Conservation (phyloP, 176 grass and related monocot genomes). For the Dendrocalamus sinicus region DNA sequence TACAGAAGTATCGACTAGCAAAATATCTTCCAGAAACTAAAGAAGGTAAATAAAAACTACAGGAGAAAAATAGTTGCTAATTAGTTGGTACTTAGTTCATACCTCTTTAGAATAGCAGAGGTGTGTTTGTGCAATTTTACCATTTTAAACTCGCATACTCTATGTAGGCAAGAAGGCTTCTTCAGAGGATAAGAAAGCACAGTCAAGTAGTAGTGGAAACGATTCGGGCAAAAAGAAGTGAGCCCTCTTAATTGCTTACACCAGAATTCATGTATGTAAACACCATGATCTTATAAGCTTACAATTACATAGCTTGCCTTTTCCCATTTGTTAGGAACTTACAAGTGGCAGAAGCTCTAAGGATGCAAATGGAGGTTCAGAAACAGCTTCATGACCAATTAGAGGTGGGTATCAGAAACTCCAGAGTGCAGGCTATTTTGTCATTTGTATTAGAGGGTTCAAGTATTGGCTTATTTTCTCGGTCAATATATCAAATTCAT, state of each 20-base stretch:
- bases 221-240: constrained; percentile 62
- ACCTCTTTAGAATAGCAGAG: background rate
- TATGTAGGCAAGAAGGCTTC: constrained; percentile 68
- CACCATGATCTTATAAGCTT: background rate
- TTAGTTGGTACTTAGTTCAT: background rate
- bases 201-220: constrained; percentile 39
- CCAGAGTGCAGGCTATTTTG: background rate
- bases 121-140: background rate
- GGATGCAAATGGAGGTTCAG: constrained; percentile 97
- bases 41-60: constrained; percentile 64
- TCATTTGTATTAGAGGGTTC: background rate
- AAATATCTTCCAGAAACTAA: constrained; percentile 79
- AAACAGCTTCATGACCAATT: constrained; percentile 94
- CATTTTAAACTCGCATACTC: background rate
- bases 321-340: constrained; percentile 50
- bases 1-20: constrained; percentile 84
- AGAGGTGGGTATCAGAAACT: constrained; percentile 61
- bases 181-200: constrained; percentile 62
- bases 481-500: background rate
- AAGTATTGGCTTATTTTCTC: background rate
- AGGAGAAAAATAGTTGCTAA: background rate
- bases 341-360: constrained; percentile 75
- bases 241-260: constrained; percentile 18
- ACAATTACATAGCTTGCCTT: background rate
- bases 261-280: background rate